Evolutionary conservation across 805 yeast species (phyloP).

Genomic region (Yamadazyma takamatsuzukensis): DNA sequence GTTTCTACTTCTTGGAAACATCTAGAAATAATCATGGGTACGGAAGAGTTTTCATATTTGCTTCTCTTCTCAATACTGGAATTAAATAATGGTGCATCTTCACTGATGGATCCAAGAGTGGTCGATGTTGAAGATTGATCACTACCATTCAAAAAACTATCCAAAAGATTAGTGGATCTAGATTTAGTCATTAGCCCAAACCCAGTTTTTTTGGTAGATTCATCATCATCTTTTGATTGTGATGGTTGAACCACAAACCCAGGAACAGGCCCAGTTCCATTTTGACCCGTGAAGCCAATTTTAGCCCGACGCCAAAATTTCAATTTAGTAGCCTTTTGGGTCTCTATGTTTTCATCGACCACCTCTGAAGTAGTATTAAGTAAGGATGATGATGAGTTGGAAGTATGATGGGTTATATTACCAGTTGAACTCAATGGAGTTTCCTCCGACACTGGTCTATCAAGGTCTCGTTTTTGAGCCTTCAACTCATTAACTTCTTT

Average conservation of each 20-base stretch:
- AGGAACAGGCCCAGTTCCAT: slow-evolving; percentile 6
- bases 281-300: slow-evolving; percentile 19
- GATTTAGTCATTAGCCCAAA: slow-evolving; percentile 31
- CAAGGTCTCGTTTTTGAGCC: slow-evolving; percentile 42
- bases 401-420: slow-evolving; percentile 8
- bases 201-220: slow-evolving; percentile 4
- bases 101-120: slow-evolving; percentile 3
- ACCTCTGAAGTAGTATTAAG: slow-evolving; percentile 11
- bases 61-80: slow-evolving; percentile 64
- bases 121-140: slow-evolving; percentile 3
- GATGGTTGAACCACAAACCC: slow-evolving; percentile 8
- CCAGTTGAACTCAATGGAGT: background rate
- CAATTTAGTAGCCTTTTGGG: slow-evolving; percentile 41
- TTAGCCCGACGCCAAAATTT: slow-evolving; percentile 45
- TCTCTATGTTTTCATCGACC: slow-evolving; percentile 19
- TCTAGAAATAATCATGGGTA: slow-evolving; percentile 69
- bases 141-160: slow-evolving; percentile 20
- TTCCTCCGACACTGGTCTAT: slow-evolving; percentile 1
- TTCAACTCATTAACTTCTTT: slow-evolving; percentile 53
- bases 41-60: slow-evolving; percentile 51
- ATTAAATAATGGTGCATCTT: slow-evolving; percentile 35
- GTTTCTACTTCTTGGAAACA: slow-evolving; percentile 76
- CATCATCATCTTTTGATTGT: slow-evolving; percentile 9
- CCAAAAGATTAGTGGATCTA: slow-evolving; percentile 45
- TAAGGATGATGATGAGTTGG: slow-evolving; percentile 17